A percentile compares a stretch with the other conserved stretches of the same genome.
Evolutionary conservation across 2,329 filamentous ascomycete species (phyloP).

Genomic region (Cladosporium oxysporum): DNA sequence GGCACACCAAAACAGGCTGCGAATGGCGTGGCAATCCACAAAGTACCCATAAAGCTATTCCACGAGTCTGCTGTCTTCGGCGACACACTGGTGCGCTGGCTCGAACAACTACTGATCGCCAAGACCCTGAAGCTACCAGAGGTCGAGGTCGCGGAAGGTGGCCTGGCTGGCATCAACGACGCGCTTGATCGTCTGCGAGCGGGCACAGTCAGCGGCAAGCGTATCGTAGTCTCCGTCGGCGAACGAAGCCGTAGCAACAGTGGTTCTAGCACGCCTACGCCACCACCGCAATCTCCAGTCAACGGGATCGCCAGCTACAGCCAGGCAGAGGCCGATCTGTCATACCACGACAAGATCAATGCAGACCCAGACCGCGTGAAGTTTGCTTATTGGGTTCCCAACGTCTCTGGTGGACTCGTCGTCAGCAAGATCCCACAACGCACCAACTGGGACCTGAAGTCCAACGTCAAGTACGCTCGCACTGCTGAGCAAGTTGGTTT

Average conservation of each 20-base stretch:
- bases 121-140: slow-evolving; percentile 61
- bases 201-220: slow-evolving; percentile 67
- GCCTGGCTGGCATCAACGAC: slow-evolving; percentile 66
- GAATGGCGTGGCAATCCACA: slow-evolving; percentile 58
- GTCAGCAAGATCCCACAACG: slow-evolving; percentile 55
- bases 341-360: slow-evolving; percentile 44
- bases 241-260: slow-evolving; percentile 27
- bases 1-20: slow-evolving; percentile 63
- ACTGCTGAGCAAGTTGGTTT: slow-evolving; percentile 53
- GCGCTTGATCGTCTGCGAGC: slow-evolving; percentile 66
- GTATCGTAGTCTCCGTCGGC: slow-evolving; percentile 60
- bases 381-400: slow-evolving; percentile 58
- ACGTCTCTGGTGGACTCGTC: slow-evolving; percentile 56
- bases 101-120: slow-evolving; percentile 63
- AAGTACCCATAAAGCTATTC: slow-evolving; percentile 74
- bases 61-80: slow-evolving; percentile 68
- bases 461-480: slow-evolving; percentile 52
- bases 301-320: slow-evolving; percentile 21
- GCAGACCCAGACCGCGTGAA: slow-evolving; percentile 47
- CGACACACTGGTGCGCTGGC: slow-evolving; percentile 63
- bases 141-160: slow-evolving; percentile 64
- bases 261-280: slow-evolving; percentile 16
- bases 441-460: slow-evolving; percentile 52
- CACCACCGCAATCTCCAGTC: slow-evolving; percentile 21
- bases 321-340: slow-evolving; percentile 23